Base-by-base conservation (phyloP, 805 yeast genomes). In the Tetrapisispora arboricola region DNA sequence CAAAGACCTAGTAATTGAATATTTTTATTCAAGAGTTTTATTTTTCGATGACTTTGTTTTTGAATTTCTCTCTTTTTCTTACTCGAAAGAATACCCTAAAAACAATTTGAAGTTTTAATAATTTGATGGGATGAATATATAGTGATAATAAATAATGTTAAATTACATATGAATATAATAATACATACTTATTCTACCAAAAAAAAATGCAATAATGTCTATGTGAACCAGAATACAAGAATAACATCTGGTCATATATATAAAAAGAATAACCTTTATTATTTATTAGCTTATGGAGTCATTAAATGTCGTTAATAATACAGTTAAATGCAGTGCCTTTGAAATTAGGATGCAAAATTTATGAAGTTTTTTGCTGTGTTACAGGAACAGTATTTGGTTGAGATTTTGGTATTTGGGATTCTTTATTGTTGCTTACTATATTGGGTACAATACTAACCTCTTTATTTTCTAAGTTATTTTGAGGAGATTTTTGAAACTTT, bases 291-390 rank as follows among this genome's bases (percentile, higher is more conserved):
- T 34, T 34, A 16, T 17, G 29, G 22, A 34, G 37, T 34, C 37
- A 34, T 34, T 34, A 34, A 38, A 31, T 31, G 32, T 32, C 21
- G 8, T 16, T 27, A 38, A 33, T 39, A 39, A 39, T 39, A 39
- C 42, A 39, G 18, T 32, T 19, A 28, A 24, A 39, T 39, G 42
- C 34, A 13, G 8, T 2, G 32, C 37, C 32, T 32, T 38, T 20
- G n/a, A 32, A 38, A 32, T 25, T 32, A 38, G 25, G n/a, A n/a
- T 28, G 13, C 4, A 15, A n/a, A 29, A 22, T 20, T 31, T 21
- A 39, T 4, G 41, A 39, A 15, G 41, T 24, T 27, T 39, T 39
- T 27, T 39, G 41, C 27, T 39, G 37, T 17, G 41, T 26, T 22
- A 39, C 41, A 7, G 41, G 37, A 3, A 42, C 41, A 9, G 25